Conservation (phyloP, 2,329 filamentous ascomycete genomes). For the Gnomoniopsis sp. region DNA sequence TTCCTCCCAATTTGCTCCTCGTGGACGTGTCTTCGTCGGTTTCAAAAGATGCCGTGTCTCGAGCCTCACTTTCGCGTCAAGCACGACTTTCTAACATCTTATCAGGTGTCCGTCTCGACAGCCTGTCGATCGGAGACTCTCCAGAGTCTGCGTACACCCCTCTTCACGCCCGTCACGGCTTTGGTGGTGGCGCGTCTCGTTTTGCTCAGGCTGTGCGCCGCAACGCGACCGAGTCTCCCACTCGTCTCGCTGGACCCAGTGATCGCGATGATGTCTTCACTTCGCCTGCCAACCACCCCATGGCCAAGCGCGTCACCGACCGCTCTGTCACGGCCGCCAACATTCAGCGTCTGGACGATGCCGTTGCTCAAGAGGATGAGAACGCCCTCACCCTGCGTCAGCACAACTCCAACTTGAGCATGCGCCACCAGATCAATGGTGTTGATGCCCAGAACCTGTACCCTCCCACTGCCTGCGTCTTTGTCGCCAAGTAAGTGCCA, state of each 20-base stretch:
- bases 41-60: background rate
- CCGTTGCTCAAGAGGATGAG: background rate
- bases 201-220: conserved; percentile 2
- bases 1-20: background rate
- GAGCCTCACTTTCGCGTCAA: background rate
- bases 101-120: conserved; percentile 12
- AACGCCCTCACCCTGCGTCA: conserved; percentile 8
- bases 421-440: conserved; percentile 21
- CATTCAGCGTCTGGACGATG: conserved; percentile 9
- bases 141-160: conserved; percentile 8
- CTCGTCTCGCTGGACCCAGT: background rate
- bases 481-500: conserved; percentile 61
- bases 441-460: conserved; percentile 51
- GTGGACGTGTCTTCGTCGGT: background rate
- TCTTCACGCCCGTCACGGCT: conserved; percentile 6
- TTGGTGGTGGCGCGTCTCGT: background rate
- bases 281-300: background rate
- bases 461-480: conserved; percentile 56
- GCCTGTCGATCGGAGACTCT: background rate
- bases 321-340: conserved; percentile 1
- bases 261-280: conserved; percentile 10
- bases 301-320: conserved; percentile 8
- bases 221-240: background rate
- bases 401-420: conserved; percentile 16
- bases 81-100: background rate